These are phyloP conservation scores for Leccinum variicolor DNA, from an alignment of 768 basidiomycete genomes.

Conservation along the genomic window DNA sequence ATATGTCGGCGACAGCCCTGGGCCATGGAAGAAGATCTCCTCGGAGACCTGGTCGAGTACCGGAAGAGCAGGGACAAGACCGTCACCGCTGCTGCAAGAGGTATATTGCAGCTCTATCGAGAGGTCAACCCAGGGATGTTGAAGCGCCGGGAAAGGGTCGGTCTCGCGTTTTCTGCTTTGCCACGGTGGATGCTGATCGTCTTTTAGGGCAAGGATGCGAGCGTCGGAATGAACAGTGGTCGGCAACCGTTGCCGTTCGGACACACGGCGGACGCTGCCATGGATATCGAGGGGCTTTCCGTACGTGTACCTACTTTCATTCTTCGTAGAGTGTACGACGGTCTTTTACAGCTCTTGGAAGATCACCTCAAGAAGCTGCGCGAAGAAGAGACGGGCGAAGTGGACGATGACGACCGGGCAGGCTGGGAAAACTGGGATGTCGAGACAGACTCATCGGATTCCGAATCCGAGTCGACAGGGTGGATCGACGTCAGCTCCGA, in stretches of 20 bases:
- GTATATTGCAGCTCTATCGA: slow-evolving; percentile 86
- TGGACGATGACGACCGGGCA: slow-evolving; percentile 61
- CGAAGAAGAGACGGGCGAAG: slow-evolving; percentile 53
- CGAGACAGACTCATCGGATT: slow-evolving; percentile 64
- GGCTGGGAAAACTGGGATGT: slow-evolving; percentile 92
- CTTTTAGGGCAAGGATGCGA: slow-evolving; percentile 82
- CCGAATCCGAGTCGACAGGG: slow-evolving; percentile 55
- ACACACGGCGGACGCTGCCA: slow-evolving; percentile 66
- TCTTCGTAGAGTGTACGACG: background rate
- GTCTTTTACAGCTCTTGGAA: slow-evolving; percentile 66
- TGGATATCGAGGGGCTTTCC: slow-evolving; percentile 86
- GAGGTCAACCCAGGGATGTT: slow-evolving; percentile 94
- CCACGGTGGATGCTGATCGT: slow-evolving; percentile 1
- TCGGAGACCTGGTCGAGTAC: slow-evolving; percentile 93
- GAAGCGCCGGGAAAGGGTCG: slow-evolving; percentile 80
- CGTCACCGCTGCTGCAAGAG: slow-evolving; percentile 84
- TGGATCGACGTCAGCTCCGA: slow-evolving; percentile 84
- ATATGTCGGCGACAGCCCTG: slow-evolving; percentile 93
- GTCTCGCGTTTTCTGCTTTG: slow-evolving; percentile 19
- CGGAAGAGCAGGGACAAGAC: slow-evolving; percentile 93
- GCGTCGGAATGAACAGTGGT: slow-evolving; percentile 66
- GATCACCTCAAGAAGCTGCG: slow-evolving; percentile 75
- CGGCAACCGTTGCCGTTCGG: slow-evolving; percentile 78
- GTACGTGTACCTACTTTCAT: slow-evolving; percentile 42
- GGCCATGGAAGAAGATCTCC: slow-evolving; percentile 93